Base-by-base conservation (phyloP, 75 land plant genomes). In the Cunninghamia lanceolata region DNA sequence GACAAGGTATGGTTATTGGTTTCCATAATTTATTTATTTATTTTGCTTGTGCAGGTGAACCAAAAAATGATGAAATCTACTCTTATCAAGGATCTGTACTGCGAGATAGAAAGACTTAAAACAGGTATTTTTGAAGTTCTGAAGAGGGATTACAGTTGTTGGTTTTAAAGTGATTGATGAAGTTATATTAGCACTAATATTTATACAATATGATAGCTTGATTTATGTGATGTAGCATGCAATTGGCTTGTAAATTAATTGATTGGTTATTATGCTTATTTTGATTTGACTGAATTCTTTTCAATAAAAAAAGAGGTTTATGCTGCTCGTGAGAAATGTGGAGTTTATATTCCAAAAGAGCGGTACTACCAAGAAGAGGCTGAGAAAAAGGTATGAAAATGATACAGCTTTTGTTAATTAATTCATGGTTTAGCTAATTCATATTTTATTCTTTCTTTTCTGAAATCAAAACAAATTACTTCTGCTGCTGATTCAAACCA, bases 41-140 rank as follows among this genome's bases (percentile, higher is more conserved):
- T 25, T 16, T n/a, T 85, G 30, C 17, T 42, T 46, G 35, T 16
- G 39, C 84, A 97, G 99, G 98, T 97, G 32, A 97, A 97, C 80
- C 99, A 97, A 88, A 97, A 97, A 85, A 94, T 97, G 98, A 96
- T 96, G 98, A 97, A 97, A 88, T 89, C 99, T 43, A 97, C 99
- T 32, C 92, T 97, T 39, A 97, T 97, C 47, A 97, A 97, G 71
- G 99, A 97, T 80, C 96, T 97, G 32, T 96, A 97, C 88, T 93
- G 92, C 54, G 99, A 97, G 88, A 97, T 97, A 77, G 99, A 97
- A 3, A 90, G 98, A 34, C 91, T 97, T 53, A 97, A 97, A 87
- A 89, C 94, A 89, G 99, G 99, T 96, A 87, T 84, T 82, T 40
- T 13, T 45, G 11, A 43, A 45, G 46, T 45, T 85, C 2, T 38